Conservation (phyloP, 768 basidiomycete genomes). For the Chalciporus sphaerocephalus region DNA sequence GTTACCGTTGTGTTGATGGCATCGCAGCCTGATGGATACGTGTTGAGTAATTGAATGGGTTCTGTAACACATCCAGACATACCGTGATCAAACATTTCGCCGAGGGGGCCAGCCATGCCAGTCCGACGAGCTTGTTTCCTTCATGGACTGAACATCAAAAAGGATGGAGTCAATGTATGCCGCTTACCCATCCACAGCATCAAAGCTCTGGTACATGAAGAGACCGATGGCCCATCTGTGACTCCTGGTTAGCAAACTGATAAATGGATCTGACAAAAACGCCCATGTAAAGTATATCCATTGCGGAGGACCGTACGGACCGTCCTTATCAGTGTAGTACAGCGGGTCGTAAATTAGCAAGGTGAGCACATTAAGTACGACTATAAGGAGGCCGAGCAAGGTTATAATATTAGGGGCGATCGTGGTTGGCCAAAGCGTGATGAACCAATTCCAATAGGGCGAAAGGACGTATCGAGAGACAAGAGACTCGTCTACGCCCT, state of each 20-base stretch:
- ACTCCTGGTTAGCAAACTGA: neutral
- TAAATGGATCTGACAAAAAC: neutral
- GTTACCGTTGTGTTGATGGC: slow-evolving; percentile 90
- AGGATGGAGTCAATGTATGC: neutral
- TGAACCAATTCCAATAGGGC: slow-evolving; percentile 90
- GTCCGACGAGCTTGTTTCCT: slow-evolving; percentile 95
- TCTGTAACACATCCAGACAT: slow-evolving; percentile 11
- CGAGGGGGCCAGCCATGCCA: slow-evolving; percentile 95
- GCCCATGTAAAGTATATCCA: slow-evolving; percentile 91
- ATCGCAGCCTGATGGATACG: slow-evolving; percentile 62
- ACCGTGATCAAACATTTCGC: slow-evolving; percentile 99
- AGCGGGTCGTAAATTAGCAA: slow-evolving; percentile 79
- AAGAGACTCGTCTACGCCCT: slow-evolving; percentile 80
- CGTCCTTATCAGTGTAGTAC: slow-evolving; percentile 66
- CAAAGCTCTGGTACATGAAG: slow-evolving; percentile 87
- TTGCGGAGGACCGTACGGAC: slow-evolving; percentile 57
- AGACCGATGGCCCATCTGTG: slow-evolving; percentile 81
- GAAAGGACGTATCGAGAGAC: slow-evolving; percentile 72
- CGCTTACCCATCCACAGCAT: slow-evolving; percentile 82
- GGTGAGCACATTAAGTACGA: slow-evolving; percentile 80
- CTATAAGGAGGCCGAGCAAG: slow-evolving; percentile 74
- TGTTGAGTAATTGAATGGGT: neutral
- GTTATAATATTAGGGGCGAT: slow-evolving; percentile 94
- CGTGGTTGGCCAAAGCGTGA: slow-evolving; percentile 78
- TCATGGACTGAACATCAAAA: slow-evolving; percentile 1